These are phyloP conservation scores for Amanita brunnescens DNA, from an alignment of 768 basidiomycete genomes.

Conservation along the genomic window DNA sequence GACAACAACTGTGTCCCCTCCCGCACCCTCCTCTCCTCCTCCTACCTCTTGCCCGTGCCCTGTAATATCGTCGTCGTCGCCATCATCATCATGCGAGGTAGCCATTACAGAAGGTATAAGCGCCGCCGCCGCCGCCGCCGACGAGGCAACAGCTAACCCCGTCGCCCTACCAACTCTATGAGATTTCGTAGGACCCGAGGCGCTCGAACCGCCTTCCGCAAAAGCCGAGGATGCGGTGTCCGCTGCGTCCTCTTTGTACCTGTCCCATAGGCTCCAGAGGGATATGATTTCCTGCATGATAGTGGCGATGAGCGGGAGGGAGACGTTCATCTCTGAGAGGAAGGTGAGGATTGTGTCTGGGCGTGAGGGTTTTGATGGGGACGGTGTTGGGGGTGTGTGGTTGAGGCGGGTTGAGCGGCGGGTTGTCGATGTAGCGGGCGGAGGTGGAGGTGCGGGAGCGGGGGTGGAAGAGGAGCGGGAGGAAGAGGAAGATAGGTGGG, in stretches of 20 bases:
- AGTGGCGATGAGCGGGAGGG: constrained; percentile 69
- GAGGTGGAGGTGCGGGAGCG: constrained; percentile 15
- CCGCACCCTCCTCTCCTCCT: neutral
- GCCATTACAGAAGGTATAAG: neutral
- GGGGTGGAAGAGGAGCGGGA: constrained; percentile 10
- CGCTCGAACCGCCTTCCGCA: neutral
- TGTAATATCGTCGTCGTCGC: neutral
- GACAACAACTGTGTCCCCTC: constrained; percentile 15
- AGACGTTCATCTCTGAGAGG: constrained; percentile 80
- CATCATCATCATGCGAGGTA: neutral
- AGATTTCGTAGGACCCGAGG: neutral
- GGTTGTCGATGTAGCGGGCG: constrained; percentile 25
- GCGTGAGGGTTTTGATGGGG: constrained; percentile 16
- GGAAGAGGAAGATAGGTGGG: constrained; percentile 19
- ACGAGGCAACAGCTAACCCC: no score
- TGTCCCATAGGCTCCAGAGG: constrained; percentile 83
- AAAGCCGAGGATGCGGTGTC: constrained; percentile 17
- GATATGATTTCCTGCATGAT: constrained; percentile 89
- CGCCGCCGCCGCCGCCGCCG: neutral
- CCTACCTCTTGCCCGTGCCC: neutral
- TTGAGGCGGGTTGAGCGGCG: constrained; percentile 50
- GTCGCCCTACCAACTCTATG: neutral
- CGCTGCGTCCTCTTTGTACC: constrained; percentile 59
- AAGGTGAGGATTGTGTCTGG: constrained; percentile 71
- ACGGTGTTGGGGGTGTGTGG: constrained; percentile 18